phyloP scores from a whole-genome alignment of 2,329 filamentous ascomycete species.

The Cladorrhinum sp. region DNA sequence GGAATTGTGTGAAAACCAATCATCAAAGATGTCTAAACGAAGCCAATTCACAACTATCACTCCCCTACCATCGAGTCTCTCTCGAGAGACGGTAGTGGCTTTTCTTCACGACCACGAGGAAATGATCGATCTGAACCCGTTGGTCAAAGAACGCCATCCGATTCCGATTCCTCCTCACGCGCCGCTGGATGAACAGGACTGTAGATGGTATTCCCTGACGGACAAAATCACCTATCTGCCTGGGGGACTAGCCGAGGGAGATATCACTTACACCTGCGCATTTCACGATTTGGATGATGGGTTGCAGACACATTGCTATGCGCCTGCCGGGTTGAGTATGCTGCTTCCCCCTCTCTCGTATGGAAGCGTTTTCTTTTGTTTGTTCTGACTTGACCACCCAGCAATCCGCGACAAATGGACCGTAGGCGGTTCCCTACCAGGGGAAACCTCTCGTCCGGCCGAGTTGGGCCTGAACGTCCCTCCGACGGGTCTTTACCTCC shows the following conservation, averaged over 20 bases:
- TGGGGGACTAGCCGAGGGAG: slow-evolving; percentile 59
- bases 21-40: slow-evolving; percentile 61
- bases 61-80: slow-evolving; percentile 66
- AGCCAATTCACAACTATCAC: slow-evolving; percentile 75
- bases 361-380: not conserved
- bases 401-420: slow-evolving; percentile 71
- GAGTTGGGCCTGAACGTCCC: slow-evolving; percentile 68
- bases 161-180: slow-evolving; percentile 67
- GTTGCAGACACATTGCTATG: slow-evolving; percentile 79
- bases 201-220: slow-evolving; percentile 74
- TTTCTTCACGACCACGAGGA: slow-evolving; percentile 74
- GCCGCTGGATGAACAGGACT: slow-evolving; percentile 66
- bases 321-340: slow-evolving; percentile 65
- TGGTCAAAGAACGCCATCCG: slow-evolving; percentile 68
- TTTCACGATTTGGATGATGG: slow-evolving; percentile 73
- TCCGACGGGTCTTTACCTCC: slow-evolving; percentile 67
- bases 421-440: slow-evolving; percentile 67
- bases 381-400: slow-evolving; percentile 5
- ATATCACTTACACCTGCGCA: slow-evolving; percentile 74
- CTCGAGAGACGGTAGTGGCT: slow-evolving; percentile 66
- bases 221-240: slow-evolving; percentile 76
- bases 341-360: not conserved
- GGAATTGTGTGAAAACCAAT: not conserved
- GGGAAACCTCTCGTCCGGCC: slow-evolving; percentile 61
- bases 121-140: slow-evolving; percentile 86